phyloP scores from a whole-genome alignment of 306 rosid species.

The Astragalus membranaceus region DNA sequence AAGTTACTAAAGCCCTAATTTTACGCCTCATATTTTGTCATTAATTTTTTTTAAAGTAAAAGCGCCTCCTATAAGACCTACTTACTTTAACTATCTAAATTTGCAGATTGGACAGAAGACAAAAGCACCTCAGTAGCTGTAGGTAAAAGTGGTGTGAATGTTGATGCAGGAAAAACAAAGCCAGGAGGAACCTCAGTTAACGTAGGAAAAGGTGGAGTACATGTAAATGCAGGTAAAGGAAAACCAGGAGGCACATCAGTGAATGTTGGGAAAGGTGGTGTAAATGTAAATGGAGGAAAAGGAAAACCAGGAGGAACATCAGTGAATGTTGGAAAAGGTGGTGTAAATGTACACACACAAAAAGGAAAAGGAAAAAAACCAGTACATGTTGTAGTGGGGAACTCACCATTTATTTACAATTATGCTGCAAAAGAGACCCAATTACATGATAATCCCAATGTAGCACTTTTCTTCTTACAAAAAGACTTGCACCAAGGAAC shows the following conservation, averaged over 20 bases:
- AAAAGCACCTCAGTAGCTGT: conserved; percentile 49
- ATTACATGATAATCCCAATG: conserved; percentile 50
- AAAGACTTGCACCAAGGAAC: conserved; percentile 48
- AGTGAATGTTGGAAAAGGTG: conserved; percentile 3
- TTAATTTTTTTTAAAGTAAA: no score
- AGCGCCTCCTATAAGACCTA: no score
- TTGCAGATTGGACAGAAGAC: conserved; percentile 45
- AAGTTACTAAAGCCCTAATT: no score
- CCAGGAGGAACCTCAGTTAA: background rate
- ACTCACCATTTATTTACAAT: background rate
- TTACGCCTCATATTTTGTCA: no score
- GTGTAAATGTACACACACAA: conserved; percentile 27
- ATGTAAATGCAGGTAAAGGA: background rate
- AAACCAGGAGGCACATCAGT: background rate
- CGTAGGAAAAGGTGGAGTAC: background rate
- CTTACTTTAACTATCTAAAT: background rate
- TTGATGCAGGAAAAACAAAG: conserved; percentile 10
- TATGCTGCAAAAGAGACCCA: conserved; percentile 38
- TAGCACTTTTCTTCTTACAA: conserved; percentile 71
- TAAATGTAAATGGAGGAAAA: conserved; percentile 14
- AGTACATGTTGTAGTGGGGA: conserved; percentile 38
- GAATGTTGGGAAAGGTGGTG: background rate
- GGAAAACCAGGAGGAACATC: conserved; percentile 2
- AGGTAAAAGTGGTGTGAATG: conserved; percentile 33
- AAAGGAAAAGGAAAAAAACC: conserved; percentile 37